phyloP scores from a whole-genome alignment of 495 filamentous ascomycete genomes.

The Letharia lupina region DNA sequence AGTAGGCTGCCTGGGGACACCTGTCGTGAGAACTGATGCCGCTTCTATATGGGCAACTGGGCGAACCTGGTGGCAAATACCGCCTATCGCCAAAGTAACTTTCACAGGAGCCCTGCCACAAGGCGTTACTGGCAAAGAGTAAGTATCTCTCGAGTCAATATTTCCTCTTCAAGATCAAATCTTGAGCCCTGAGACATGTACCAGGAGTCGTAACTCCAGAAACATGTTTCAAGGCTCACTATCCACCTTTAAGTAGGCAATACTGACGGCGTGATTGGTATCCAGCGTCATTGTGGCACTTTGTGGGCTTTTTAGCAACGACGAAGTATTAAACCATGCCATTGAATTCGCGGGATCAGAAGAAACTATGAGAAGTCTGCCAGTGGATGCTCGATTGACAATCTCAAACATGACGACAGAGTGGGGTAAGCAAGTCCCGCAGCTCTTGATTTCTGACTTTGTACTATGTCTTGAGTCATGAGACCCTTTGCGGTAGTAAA shows the following conservation, averaged over 20 bases:
- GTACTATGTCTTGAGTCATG: no score
- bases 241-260: no score
- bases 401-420: conserved; percentile 92
- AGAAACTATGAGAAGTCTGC: conserved; percentile 65
- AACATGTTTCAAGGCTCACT: no score
- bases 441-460: no score
- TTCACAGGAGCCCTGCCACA: conserved; percentile 64
- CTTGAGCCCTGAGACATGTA: no score
- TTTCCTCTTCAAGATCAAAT: no score
- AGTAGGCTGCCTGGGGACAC: conserved; percentile 65
- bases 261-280: no score
- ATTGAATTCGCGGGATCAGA: conserved; percentile 82
- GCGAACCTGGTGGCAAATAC: conserved; percentile 83
- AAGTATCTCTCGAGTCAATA: no score
- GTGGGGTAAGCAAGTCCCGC: conserved; percentile 45
- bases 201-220: no score
- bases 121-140: conserved; percentile 88
- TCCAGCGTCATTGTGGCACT: conserved; percentile 69
- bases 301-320: conserved; percentile 78
- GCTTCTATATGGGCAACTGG: conserved; percentile 82
- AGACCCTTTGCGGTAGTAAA: no score
- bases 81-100: conserved; percentile 72
- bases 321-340: conserved; percentile 87
- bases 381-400: conserved; percentile 69
- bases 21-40: conserved; percentile 81